phyloP scores from a whole-genome alignment of 148 eudicot genomes.

The Tetragonia tetragonoides region DNA sequence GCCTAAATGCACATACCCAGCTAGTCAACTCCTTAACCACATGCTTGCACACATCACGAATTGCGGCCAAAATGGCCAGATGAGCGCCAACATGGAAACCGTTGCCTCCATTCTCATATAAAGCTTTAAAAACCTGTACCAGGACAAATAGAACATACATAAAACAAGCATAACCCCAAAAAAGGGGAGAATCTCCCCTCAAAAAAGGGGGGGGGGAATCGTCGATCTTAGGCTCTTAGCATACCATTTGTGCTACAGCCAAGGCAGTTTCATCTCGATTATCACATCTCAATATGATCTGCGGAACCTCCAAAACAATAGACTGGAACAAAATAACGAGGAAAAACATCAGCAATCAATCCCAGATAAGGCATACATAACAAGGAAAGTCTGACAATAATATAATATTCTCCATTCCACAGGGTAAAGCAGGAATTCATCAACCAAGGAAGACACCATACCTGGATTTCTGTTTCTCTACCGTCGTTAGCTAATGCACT shows the following conservation, averaged over 20 bases:
- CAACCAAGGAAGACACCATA: slow-evolving; percentile 14
- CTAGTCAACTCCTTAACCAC: slow-evolving; percentile 86
- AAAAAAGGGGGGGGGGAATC: not conserved
- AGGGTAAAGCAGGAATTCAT: not conserved
- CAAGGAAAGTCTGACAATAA: not conserved
- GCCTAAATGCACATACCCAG: slow-evolving; percentile 59
- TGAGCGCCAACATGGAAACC: slow-evolving; percentile 66
- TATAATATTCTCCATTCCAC: not conserved
- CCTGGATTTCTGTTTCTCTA: slow-evolving; percentile 85
- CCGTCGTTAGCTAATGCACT: slow-evolving; percentile 51
- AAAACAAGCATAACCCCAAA: not conserved
- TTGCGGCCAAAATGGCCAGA: slow-evolving; percentile 74
- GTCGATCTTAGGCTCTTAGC: not conserved
- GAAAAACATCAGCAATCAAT: slow-evolving; percentile 26
- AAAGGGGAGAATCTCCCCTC: not conserved
- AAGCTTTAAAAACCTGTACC: slow-evolving; percentile 69
- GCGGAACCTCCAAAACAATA: slow-evolving; percentile 56
- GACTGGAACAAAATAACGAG: slow-evolving; percentile 26
- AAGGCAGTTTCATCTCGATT: slow-evolving; percentile 93
- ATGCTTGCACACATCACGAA: slow-evolving; percentile 95
- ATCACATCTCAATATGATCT: slow-evolving; percentile 63
- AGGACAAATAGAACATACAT: not conserved
- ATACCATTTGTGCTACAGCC: slow-evolving; percentile 92
- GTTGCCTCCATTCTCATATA: slow-evolving; percentile 79
- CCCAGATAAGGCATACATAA: slow-evolving; percentile 23